Conservation (phyloP, 441 rosid genomes). For the Brassica hybrid region DNA sequence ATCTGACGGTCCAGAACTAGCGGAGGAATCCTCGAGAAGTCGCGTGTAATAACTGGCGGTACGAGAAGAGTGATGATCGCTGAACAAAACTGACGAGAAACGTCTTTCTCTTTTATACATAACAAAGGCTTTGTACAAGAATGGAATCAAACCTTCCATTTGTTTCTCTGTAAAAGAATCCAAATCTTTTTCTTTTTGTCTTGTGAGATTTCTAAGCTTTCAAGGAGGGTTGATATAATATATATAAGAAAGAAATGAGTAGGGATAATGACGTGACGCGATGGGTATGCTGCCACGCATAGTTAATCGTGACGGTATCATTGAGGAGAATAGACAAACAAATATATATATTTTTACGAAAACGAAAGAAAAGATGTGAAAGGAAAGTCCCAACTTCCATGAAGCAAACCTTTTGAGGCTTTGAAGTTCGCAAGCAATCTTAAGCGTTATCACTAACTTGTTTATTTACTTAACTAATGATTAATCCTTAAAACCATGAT, state of each 20-base stretch:
- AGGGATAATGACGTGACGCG: conserved; percentile 36
- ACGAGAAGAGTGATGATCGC: conserved; percentile 31
- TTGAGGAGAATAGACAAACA: not conserved
- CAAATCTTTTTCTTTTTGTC: not conserved
- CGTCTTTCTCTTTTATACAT: conserved; percentile 41
- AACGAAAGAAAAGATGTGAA: conserved; percentile 39
- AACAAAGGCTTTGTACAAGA: conserved; percentile 43
- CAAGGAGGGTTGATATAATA: conserved; percentile 11
- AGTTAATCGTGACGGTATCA: conserved; percentile 34
- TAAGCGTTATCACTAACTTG: not conserved
- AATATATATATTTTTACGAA: not conserved
- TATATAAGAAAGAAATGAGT: conserved; percentile 19
- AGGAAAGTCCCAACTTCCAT: conserved; percentile 39
- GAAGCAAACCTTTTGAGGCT: conserved; percentile 23
- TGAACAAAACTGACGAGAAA: conserved; percentile 34
- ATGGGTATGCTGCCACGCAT: conserved; percentile 38
- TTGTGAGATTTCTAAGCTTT: conserved; percentile 4
- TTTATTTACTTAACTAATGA: not conserved
- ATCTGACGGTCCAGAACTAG: not conserved
- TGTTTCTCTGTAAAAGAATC: not conserved
- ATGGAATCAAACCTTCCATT: conserved; percentile 47
- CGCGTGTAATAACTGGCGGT: conserved; percentile 19
- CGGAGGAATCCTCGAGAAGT: not conserved
- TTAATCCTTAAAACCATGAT: not conserved
- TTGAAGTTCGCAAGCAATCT: conserved; percentile 29